Conservation (phyloP, 768 basidiomycete genomes). For the Amanita muscaria region DNA sequence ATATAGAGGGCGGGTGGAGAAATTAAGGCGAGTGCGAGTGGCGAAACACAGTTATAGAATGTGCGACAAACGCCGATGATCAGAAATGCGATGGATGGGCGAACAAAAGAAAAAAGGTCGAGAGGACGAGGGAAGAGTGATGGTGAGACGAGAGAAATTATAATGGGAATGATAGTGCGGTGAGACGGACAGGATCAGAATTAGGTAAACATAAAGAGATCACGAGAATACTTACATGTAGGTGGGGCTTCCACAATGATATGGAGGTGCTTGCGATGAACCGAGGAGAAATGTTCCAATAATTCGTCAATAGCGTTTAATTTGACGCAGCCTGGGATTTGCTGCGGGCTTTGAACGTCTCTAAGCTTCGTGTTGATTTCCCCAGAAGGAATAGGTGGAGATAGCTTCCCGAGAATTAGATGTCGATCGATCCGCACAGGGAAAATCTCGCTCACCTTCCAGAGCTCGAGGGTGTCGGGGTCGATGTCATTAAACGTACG, state of each 20-base stretch:
- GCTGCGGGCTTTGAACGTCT: slow-evolving; percentile 8
- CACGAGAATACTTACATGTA: slow-evolving; percentile 8
- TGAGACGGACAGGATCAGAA: background rate
- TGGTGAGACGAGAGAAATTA: too few species aligned
- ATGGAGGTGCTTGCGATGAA: slow-evolving; percentile 9
- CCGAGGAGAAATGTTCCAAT: slow-evolving; percentile 9
- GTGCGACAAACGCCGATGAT: too few species aligned
- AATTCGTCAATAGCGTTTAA: slow-evolving; percentile 7
- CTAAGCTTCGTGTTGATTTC: slow-evolving; percentile 4
- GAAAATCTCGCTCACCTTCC: slow-evolving; percentile 13
- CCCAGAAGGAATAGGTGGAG: too few species aligned
- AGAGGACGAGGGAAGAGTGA: too few species aligned
- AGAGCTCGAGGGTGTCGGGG: slow-evolving; percentile 9
- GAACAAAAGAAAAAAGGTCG: too few species aligned
- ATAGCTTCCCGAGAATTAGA: slow-evolving; percentile 12
- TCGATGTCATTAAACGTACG: slow-evolving; percentile 9
- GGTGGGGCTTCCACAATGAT: slow-evolving; percentile 12
- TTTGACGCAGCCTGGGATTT: slow-evolving; percentile 6
- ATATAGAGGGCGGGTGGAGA: background rate
- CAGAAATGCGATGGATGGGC: too few species aligned
- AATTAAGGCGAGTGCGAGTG: slow-evolving; percentile 1
- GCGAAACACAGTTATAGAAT: too few species aligned
- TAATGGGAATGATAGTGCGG: too few species aligned
- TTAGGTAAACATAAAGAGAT: too few species aligned
- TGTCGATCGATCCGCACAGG: slow-evolving; percentile 3